Conservation (phyloP, 176 grass and related monocot genomes). For the Musa acuminata region DNA sequence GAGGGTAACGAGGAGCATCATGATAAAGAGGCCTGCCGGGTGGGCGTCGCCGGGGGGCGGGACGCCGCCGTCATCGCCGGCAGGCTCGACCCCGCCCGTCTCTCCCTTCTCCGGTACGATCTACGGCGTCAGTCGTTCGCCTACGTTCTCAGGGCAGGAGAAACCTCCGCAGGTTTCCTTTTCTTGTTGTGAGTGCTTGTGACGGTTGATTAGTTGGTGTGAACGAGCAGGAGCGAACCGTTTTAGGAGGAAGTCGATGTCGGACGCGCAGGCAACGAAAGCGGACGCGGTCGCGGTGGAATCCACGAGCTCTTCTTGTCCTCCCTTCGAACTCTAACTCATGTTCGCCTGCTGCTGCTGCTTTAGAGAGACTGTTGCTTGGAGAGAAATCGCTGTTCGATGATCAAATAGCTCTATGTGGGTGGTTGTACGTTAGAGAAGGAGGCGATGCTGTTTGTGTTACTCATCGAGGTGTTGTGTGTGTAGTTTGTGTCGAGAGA, state of each 20-base stretch:
- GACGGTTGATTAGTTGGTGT: background rate
- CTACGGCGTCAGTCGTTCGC: too few relatives aligned
- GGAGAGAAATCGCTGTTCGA: too few relatives aligned
- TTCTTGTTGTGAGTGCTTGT: background rate
- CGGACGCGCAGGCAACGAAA: background rate
- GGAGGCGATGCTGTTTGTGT: too few relatives aligned
- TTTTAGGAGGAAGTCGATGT: constrained; percentile 1
- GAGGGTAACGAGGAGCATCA: constrained; percentile 93
- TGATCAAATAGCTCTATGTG: too few relatives aligned
- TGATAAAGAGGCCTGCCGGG: constrained; percentile 89
- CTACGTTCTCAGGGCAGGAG: too few relatives aligned
- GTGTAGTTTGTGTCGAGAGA: too few relatives aligned
- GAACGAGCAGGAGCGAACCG: background rate
- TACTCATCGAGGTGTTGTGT: too few relatives aligned
- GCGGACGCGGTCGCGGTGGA: background rate
- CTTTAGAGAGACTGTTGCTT: too few relatives aligned
- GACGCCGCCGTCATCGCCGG: constrained; percentile 64
- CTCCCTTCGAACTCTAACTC: background rate
- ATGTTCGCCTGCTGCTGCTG: background rate
- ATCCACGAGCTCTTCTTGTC: background rate
- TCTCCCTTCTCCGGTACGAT: constrained; percentile 75
- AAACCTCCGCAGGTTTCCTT: too few relatives aligned
- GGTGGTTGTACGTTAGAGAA: too few relatives aligned
- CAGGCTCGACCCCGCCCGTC: constrained; percentile 48
- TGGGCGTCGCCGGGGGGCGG: constrained; percentile 44